Base-by-base conservation (phyloP, 2,329 filamentous ascomycete genomes). In the Tolypocladium paradoxum region DNA sequence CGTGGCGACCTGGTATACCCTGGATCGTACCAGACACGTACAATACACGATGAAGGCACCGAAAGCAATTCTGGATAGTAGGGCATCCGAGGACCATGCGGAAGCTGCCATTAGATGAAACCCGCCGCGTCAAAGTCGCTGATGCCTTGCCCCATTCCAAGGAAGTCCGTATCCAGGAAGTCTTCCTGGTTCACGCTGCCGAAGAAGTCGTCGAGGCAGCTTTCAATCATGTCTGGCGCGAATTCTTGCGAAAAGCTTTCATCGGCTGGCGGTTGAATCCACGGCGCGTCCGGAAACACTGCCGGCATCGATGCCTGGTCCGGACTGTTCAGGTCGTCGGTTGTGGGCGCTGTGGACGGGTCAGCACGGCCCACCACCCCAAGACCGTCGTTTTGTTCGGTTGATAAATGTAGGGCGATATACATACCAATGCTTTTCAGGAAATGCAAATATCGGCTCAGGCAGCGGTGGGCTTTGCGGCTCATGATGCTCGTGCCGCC, bases 401-500 rank as follows among this genome's bases (percentile, higher is more conserved):
- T n/a, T n/a, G n/a, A n/a, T n/a, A n/a, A n/a, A n/a, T n/a, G n/a
- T n/a, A n/a, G n/a, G 34, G 5, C 33, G 43, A 8, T 31, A 7
- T 27, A 29, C 52, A 9, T 50, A 59, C 60, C 53, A 34, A 54
- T 49, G 6, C 31, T 56, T 46, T 57, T 59, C 2, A 58, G 48
- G 40, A 57, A 37, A 14, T 55, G 52, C 6, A 60, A 35, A 45
- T 61, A 56, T 6, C 56, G 55, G n/a, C 55, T 51, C 27, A 62
- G 36, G 47, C 60, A 61, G 4, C 58, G 58, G 40, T 61, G 57
- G 3, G 59, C 59, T 45, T 62, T 62, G 22, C 54, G 48, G 38
- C 58, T 62, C 53, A 62, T 57, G 22, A 59, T 57, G 35, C 60
- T 62, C 2, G 60, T 52, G 1, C 54, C 58, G 6, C 60, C 59